Conservation (phyloP, 768 basidiomycete genomes). For the Serendipita sp. region DNA sequence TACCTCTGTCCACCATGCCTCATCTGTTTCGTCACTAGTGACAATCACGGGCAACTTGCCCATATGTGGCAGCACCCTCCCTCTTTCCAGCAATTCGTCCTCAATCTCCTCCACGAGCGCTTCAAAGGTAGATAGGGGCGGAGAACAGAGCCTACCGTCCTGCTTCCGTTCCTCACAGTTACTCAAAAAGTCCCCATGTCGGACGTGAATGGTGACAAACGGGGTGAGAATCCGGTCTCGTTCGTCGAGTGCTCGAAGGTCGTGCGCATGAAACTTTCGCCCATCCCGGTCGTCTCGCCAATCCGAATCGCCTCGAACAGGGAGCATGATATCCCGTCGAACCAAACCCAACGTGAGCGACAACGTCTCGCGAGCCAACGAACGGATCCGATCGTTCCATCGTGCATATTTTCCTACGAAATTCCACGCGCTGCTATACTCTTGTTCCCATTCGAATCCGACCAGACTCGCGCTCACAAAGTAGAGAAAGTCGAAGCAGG, state of each 20-base stretch:
- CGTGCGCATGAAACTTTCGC: neutral
- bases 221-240: neutral
- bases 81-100: slow-evolving; percentile 23
- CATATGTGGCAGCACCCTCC: slow-evolving; percentile 22
- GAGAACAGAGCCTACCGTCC: slow-evolving; percentile 27
- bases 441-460: slow-evolving; percentile 19
- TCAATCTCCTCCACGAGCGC: slow-evolving; percentile 40
- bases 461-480: slow-evolving; percentile 18
- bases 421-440: slow-evolving; percentile 43
- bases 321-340: neutral
- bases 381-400: slow-evolving; percentile 28
- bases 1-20: slow-evolving; percentile 43
- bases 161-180: slow-evolving; percentile 26
- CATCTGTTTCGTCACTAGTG: slow-evolving; percentile 46
- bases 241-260: neutral
- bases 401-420: slow-evolving; percentile 35
- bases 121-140: slow-evolving; percentile 36
- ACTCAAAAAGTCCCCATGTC: slow-evolving; percentile 35
- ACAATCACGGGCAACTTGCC: slow-evolving; percentile 27
- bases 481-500: slow-evolving; percentile 28
- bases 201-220: slow-evolving; percentile 43
- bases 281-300: neutral
- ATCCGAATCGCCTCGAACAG: neutral
- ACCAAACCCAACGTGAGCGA: neutral
- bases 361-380: slow-evolving; percentile 20